phyloP scores from a whole-genome alignment of 805 yeast genomes.

The Kregervanrija fluxuum region DNA sequence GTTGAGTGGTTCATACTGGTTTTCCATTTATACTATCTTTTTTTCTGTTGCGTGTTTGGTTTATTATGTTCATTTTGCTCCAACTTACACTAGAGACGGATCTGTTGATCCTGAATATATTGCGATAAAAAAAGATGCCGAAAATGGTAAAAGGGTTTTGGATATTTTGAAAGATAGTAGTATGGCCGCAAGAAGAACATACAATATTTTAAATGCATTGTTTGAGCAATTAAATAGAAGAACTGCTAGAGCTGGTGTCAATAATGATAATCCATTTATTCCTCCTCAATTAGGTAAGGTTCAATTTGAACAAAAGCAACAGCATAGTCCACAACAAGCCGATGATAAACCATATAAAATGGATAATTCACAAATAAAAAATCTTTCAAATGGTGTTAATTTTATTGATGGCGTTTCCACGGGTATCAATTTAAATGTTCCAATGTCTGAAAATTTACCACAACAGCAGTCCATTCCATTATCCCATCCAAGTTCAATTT shows the following conservation, averaged over 20 bases:
- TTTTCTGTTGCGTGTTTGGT: slow-evolving; percentile 83
- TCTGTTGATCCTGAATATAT: slow-evolving; percentile 45
- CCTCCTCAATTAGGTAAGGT: slow-evolving; percentile 23
- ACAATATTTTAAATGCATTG: slow-evolving; percentile 68
- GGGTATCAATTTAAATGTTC: slow-evolving; percentile 21
- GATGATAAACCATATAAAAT: background rate
- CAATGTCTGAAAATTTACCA: slow-evolving; percentile 10
- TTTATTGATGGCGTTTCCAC: slow-evolving; percentile 29
- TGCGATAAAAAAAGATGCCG: slow-evolving; percentile 66
- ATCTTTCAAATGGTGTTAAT: slow-evolving; percentile 22
- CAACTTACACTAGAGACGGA: slow-evolving; percentile 27
- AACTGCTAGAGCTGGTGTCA: slow-evolving; percentile 42
- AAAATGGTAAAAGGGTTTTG: slow-evolving; percentile 68
- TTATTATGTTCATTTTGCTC: slow-evolving; percentile 59
- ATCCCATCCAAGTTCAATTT: background rate
- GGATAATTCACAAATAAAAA: slow-evolving; percentile 2
- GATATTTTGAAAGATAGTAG: slow-evolving; percentile 65
- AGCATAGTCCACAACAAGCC: slow-evolving; percentile 6
- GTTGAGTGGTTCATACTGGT: slow-evolving; percentile 85
- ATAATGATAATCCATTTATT: slow-evolving; percentile 15
- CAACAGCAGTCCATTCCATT: slow-evolving; percentile 2
- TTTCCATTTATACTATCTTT: slow-evolving; percentile 81
- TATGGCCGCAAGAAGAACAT: slow-evolving; percentile 74
- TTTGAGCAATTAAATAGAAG: slow-evolving; percentile 72
- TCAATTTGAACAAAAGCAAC: slow-evolving; percentile 3